Conservation (phyloP, 1,284 basidiomycete species). For the Ustilago curta region DNA sequence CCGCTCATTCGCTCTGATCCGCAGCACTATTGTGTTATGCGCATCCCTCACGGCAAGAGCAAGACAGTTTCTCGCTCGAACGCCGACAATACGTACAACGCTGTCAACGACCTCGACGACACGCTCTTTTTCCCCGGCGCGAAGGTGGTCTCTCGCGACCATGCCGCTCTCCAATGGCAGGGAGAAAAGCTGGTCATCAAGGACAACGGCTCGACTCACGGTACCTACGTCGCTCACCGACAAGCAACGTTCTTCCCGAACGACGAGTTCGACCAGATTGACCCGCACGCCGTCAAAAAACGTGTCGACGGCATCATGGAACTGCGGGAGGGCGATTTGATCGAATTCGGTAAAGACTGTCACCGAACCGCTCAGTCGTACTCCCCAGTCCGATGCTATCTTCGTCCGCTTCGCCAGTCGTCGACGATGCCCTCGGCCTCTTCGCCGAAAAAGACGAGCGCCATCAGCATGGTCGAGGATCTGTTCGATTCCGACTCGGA, state of each 20-base stretch:
- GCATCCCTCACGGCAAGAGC: slow-evolving; percentile 9
- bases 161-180: slow-evolving; percentile 40
- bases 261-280: background rate
- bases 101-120: slow-evolving; percentile 39
- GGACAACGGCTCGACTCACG: slow-evolving; percentile 43
- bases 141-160: slow-evolving; percentile 45
- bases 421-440: too few relatives aligned
- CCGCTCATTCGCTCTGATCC: background rate
- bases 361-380: background rate
- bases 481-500: slow-evolving; percentile 31
- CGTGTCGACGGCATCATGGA: slow-evolving; percentile 4
- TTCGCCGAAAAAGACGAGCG: background rate
- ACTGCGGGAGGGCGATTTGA: slow-evolving; percentile 19
- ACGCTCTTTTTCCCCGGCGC: slow-evolving; percentile 19
- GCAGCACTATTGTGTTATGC: slow-evolving; percentile 2
- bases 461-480: slow-evolving; percentile 18
- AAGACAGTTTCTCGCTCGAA: slow-evolving; percentile 23
- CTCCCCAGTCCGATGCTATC: slow-evolving; percentile 31
- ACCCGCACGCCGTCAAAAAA: background rate
- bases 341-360: slow-evolving; percentile 33
- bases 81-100: background rate
- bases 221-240: slow-evolving; percentile 33
- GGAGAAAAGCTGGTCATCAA: slow-evolving; percentile 12
- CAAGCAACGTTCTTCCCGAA: background rate
- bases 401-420: background rate